A percentile compares a stretch with the other conserved stretches of the same genome.
These are phyloP conservation scores for Teratosphaeria gauchensis DNA, from an alignment of 2,329 filamentous ascomycete genomes.

Conservation along the genomic window DNA sequence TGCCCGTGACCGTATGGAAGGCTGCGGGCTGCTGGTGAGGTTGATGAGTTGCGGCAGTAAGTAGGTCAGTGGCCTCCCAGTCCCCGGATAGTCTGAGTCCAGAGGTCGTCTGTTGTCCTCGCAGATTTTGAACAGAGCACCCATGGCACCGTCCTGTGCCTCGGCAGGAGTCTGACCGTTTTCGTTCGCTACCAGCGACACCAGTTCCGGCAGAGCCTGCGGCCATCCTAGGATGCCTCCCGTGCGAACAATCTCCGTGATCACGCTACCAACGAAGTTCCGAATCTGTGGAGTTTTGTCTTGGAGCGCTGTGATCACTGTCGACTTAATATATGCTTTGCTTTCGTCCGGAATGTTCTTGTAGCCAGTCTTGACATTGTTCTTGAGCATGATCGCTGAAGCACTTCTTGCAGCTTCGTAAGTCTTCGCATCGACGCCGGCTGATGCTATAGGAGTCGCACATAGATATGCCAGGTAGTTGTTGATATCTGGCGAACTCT, in stretches of 20 bases:
- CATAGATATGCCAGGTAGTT: conserved; percentile 94
- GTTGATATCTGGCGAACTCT: conserved; percentile 81
- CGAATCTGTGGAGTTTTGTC: conserved; percentile 76
- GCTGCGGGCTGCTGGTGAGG: conserved; percentile 65
- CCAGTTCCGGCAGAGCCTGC: conserved; percentile 72
- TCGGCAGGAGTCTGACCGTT: conserved; percentile 57
- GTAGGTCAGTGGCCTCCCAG: conserved; percentile 68
- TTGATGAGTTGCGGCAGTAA: conserved; percentile 85
- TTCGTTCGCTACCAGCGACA: conserved; percentile 67
- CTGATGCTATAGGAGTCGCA: conserved; percentile 56
- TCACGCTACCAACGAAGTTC: conserved; percentile 82
- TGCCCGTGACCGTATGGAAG: conserved; percentile 71
- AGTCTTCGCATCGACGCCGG: conserved; percentile 49
- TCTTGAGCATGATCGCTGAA: conserved; percentile 91
- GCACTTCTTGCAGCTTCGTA: conserved; percentile 74
- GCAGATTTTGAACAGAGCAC: conserved; percentile 86
- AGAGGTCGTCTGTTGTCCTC: conserved; percentile 86
- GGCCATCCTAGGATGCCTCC: conserved; percentile 88
- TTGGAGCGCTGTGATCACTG: conserved; percentile 68
- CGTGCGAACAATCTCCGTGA: conserved; percentile 78
- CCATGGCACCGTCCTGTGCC: conserved; percentile 87
- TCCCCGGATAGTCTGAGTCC: conserved; percentile 77
- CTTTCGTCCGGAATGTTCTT: conserved; percentile 65
- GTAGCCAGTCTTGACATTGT: conserved; percentile 70
- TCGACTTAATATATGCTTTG: conserved; percentile 67